Evolutionary conservation across 2,329 filamentous ascomycete species (phyloP).

Genomic region (Endothia cerciana): DNA sequence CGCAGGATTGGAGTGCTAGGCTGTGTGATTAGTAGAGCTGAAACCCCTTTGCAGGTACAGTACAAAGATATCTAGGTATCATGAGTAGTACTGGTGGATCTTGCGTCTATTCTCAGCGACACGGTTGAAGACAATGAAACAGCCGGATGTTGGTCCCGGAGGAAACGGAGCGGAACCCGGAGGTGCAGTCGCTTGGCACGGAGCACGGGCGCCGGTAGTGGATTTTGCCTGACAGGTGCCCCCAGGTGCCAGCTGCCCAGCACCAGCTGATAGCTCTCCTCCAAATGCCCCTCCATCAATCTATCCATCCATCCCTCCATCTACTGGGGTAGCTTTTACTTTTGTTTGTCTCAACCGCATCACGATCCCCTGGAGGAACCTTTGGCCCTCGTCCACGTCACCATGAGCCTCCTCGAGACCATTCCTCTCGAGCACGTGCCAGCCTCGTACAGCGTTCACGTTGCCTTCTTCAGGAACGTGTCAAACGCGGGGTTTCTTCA

Average conservation of each 20-base stretch:
- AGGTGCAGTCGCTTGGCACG: neutral
- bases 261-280: neutral
- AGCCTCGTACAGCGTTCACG: constrained; percentile 66
- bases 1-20: no score
- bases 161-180: no score
- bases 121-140: no score
- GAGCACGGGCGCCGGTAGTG: neutral
- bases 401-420: constrained; percentile 63
- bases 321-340: neutral
- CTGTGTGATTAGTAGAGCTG: no score
- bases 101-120: no score
- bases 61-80: no score
- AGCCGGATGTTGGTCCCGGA: no score
- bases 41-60: no score
- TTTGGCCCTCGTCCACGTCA: constrained; percentile 14
- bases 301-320: neutral
- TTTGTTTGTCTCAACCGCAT: neutral
- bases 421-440: constrained; percentile 78
- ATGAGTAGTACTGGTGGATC: no score
- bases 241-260: neutral
- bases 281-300: neutral
- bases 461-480: constrained; percentile 76
- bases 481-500: constrained; percentile 78
- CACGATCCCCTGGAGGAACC: no score
- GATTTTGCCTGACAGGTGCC: neutral